Base-by-base conservation (phyloP, 768 basidiomycete species). In the Russula ochroleuca region DNA sequence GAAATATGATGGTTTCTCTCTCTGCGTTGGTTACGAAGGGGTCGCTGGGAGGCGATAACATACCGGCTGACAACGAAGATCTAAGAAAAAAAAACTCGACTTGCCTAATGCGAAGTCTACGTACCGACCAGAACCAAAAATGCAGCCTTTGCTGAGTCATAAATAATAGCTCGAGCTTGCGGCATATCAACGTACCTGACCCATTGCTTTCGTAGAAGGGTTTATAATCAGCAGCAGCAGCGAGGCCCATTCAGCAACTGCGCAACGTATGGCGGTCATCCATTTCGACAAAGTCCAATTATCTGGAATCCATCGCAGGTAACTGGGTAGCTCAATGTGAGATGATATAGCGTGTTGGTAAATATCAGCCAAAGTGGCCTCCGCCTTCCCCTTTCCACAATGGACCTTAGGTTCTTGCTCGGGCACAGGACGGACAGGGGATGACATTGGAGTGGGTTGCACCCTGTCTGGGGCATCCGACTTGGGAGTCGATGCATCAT, bases 21-120 rank as follows among this genome's bases (percentile, higher is more conserved):
- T 90, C 88, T 15, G 88, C 70, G 4, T 86, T 85, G 5, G 80
- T 76, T n/a, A 87, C 74, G 68, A 90, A 88, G 0, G 87, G 85
- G 59, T 87, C 87, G 23, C 70, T 75, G 0, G 89, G 87, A 1
- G 89, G 85, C 4, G 85, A 86, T 3, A 91, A 67, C 66, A 90
- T 82, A 0, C 84, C 75, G 4, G 82, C 88, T 88, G 58, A 15
- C 17, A 17, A 43, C 28, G 23, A 43, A 14, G 6, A 23, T 33
- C 31, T 17, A 40, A 19, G 10, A n/a, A 33, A 35, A 43, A 37
- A 40, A 43, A n/a, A 1, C 11, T 21, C 41, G 3, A 53, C 13
- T 8, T 4, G 6, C n/a, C n/a, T n/a, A n/a, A n/a, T 17, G 25
- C 17, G 7, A 51, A 40, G 5, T n/a, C 19, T 13, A 50, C 70